These are phyloP conservation scores for Astrothelium macrocarpum DNA, from an alignment of 495 filamentous ascomycete genomes.

Conservation along the genomic window DNA sequence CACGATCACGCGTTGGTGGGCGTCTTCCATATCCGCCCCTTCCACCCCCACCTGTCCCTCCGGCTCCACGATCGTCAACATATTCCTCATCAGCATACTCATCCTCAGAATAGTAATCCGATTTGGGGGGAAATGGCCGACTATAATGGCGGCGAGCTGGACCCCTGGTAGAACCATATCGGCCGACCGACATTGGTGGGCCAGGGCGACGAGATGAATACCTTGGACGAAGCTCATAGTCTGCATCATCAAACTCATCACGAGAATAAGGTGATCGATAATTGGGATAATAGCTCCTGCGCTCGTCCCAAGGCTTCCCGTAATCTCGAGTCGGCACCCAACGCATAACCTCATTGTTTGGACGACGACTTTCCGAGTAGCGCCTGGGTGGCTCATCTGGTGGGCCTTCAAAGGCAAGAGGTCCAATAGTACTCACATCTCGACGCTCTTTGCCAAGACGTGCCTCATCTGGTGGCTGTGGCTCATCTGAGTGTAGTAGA, in stretches of 20 bases:
- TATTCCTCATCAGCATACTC: not conserved
- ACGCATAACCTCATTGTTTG: not conserved
- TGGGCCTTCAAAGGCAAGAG: not conserved
- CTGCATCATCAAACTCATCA: not conserved
- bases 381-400: not conserved
- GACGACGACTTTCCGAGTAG: not conserved
- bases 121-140: not conserved
- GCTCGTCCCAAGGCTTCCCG: not conserved
- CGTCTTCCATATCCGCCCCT: not conserved
- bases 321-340: not conserved
- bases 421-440: not conserved
- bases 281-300: not conserved
- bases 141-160: not conserved
- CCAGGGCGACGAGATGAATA: not conserved
- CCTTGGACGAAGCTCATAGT: not conserved
- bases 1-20: not conserved
- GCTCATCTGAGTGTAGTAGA: not conserved
- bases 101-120: slow-evolving; percentile 1
- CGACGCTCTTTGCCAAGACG: not conserved
- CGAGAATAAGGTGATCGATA: not conserved
- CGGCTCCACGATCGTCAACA: not conserved
- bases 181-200: not conserved
- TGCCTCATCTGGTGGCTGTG: not conserved
- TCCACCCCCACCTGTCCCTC: not conserved
- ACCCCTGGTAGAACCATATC: not conserved